Conservation (phyloP, 2,329 filamentous ascomycete species). For the Clonostachys solani region DNA sequence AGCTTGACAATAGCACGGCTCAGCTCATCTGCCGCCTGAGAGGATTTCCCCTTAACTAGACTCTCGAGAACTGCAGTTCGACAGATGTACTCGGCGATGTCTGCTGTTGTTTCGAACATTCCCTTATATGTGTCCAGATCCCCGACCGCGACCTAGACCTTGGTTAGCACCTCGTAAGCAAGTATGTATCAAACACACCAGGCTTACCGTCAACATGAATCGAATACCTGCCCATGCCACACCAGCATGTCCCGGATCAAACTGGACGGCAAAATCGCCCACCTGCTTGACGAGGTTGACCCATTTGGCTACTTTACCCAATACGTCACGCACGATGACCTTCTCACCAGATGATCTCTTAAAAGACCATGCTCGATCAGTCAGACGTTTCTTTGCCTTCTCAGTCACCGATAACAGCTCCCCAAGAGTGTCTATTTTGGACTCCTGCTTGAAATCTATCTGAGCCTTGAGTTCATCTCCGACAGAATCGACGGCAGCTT, state of each 20-base stretch:
- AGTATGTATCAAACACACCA: background rate
- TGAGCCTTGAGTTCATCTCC: too few species aligned
- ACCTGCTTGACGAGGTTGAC: constrained; percentile 1
- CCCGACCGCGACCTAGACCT: background rate
- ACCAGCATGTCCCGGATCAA: constrained; percentile 1
- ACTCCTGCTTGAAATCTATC: too few species aligned
- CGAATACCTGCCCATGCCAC: constrained; percentile 1
- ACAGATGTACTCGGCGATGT: background rate
- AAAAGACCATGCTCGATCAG: too few species aligned
- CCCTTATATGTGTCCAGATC: background rate
- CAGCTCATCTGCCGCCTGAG: too few species aligned
- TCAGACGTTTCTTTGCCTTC: too few species aligned
- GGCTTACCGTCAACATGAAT: background rate
- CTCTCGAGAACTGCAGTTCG: too few species aligned
- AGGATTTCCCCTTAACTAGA: too few species aligned
- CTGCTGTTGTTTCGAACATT: background rate
- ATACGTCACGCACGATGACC: constrained; percentile 1
- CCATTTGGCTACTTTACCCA: constrained; percentile 1
- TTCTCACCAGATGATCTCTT: background rate
- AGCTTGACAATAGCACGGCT: too few species aligned
- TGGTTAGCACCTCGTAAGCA: background rate
- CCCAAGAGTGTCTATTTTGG: too few species aligned
- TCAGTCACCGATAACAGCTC: too few species aligned
- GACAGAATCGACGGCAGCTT: too few species aligned
- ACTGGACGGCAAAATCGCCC: background rate